Evolutionary conservation across 371 early-diverging fungal genomes (phyloP).

Genomic region (Entomophthora muscae): DNA sequence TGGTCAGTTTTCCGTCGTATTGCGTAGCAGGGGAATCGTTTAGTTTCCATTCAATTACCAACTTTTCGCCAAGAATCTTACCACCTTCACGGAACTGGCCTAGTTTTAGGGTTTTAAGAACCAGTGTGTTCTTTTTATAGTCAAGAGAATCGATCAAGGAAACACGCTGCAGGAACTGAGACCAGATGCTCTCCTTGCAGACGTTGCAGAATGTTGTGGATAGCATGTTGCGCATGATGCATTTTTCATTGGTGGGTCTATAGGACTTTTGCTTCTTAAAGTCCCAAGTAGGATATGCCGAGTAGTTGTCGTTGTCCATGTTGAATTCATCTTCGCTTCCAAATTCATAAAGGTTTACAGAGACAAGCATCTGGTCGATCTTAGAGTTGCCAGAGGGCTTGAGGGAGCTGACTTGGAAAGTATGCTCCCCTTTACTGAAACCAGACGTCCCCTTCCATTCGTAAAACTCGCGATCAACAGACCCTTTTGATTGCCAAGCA

Average conservation of each 20-base stretch:
- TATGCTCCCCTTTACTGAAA: slow-evolving; percentile 18
- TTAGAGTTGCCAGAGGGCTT: slow-evolving; percentile 12
- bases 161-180: slow-evolving; percentile 21
- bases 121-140: background rate
- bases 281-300: too few relatives aligned
- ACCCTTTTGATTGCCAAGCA: slow-evolving; percentile 23
- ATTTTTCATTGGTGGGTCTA: too few relatives aligned
- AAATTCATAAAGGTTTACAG: slow-evolving; percentile 29
- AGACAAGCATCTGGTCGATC: slow-evolving; percentile 29
- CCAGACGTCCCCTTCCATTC: slow-evolving; percentile 19
- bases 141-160: slow-evolving; percentile 16
- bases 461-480: slow-evolving; percentile 24
- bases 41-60: background rate
- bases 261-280: too few relatives aligned
- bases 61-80: background rate
- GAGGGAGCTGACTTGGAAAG: slow-evolving; percentile 6
- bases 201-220: slow-evolving; percentile 23
- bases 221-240: too few relatives aligned
- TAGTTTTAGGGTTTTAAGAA: background rate
- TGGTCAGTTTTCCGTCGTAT: too few relatives aligned
- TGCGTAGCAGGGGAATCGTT: too few relatives aligned
- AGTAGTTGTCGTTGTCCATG: too few relatives aligned
- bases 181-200: too few relatives aligned
- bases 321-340: too few relatives aligned
- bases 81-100: background rate